Conservation (phyloP, 2,329 filamentous ascomycete species). For the Fusarium nematophilum region DNA sequence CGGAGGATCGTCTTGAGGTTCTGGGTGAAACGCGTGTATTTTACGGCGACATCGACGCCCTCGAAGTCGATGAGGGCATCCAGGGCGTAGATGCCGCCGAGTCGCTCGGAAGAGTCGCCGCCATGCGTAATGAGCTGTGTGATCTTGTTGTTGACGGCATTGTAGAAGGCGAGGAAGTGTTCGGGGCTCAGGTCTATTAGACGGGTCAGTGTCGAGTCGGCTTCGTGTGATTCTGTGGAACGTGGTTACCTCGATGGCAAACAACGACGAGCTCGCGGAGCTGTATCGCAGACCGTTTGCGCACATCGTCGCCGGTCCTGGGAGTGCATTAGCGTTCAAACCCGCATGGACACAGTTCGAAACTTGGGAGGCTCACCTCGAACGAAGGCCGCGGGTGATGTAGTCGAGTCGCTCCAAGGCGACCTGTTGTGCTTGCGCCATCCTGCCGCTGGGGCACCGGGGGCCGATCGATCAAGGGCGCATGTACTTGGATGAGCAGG, state of each 20-base stretch:
- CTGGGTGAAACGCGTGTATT: slow-evolving; percentile 93
- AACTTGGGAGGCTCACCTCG: slow-evolving; percentile 56
- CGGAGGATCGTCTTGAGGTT: slow-evolving; percentile 89
- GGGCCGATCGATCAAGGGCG: slow-evolving; percentile 36
- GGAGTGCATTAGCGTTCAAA: slow-evolving; percentile 27
- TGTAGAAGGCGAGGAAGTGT: slow-evolving; percentile 74
- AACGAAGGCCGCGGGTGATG: slow-evolving; percentile 66
- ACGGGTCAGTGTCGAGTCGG: slow-evolving; percentile 24
- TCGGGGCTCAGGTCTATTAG: slow-evolving; percentile 78
- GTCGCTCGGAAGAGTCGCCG: slow-evolving; percentile 85
- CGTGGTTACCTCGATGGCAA: slow-evolving; percentile 64
- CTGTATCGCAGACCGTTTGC: slow-evolving; percentile 64
- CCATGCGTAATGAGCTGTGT: slow-evolving; percentile 82
- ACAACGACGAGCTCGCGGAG: slow-evolving; percentile 66
- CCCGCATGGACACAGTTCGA: not conserved
- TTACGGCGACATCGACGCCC: slow-evolving; percentile 90
- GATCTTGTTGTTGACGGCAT: slow-evolving; percentile 66
- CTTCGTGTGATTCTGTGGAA: not conserved
- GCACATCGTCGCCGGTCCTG: slow-evolving; percentile 59
- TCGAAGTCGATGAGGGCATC: slow-evolving; percentile 96
- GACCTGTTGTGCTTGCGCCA: slow-evolving; percentile 62
- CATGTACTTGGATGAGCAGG: slow-evolving; percentile 43
- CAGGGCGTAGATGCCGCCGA: slow-evolving; percentile 91
- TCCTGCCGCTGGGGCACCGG: slow-evolving; percentile 46
- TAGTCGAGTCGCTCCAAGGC: slow-evolving; percentile 67